Evolutionary conservation across 1,284 basidiomycete species (phyloP).

Genomic region (Neonothopanus nambi): DNA sequence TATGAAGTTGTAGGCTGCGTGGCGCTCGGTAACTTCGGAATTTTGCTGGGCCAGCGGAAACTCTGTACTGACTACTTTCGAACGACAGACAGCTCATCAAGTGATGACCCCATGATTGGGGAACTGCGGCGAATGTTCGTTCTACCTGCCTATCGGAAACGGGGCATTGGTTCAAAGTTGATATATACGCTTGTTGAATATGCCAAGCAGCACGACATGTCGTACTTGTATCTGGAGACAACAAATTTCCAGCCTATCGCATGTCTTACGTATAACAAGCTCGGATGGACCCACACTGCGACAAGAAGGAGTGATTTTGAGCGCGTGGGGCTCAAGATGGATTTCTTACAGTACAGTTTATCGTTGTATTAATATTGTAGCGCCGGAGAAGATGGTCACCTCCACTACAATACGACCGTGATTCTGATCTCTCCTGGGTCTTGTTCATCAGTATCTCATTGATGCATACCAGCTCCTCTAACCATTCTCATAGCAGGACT

Average conservation of each 20-base stretch:
- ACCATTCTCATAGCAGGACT: no score
- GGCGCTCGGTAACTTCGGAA: slow-evolving; percentile 3
- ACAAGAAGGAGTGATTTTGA: slow-evolving; percentile 7
- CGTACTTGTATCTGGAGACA: slow-evolving; percentile 3
- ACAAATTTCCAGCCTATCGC: slow-evolving; percentile 10
- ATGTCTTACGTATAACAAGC: neutral
- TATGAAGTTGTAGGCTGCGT: slow-evolving; percentile 12
- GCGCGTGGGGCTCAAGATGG: slow-evolving; percentile 5
- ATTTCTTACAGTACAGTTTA: slow-evolving; percentile 6
- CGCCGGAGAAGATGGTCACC: no score
- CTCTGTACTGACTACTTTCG: neutral
- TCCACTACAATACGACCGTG: no score
- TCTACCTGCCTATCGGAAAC: slow-evolving; percentile 6
- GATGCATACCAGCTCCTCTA: no score
- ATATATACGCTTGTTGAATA: slow-evolving; percentile 1
- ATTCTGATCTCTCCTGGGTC: no score
- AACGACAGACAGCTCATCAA: slow-evolving; percentile 7
- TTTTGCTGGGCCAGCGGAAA: neutral
- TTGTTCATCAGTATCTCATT: no score
- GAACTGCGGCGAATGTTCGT: slow-evolving; percentile 8
- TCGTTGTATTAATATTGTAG: neutral
- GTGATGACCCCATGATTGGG: slow-evolving; percentile 3
- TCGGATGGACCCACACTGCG: slow-evolving; percentile 1
- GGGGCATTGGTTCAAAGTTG: slow-evolving; percentile 6
- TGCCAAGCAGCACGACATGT: slow-evolving; percentile 2